Percentiles rank a stretch among this genome's conserved stretches.
Conservation (phyloP, 805 yeast species). For the Candida sakaeoensis region DNA sequence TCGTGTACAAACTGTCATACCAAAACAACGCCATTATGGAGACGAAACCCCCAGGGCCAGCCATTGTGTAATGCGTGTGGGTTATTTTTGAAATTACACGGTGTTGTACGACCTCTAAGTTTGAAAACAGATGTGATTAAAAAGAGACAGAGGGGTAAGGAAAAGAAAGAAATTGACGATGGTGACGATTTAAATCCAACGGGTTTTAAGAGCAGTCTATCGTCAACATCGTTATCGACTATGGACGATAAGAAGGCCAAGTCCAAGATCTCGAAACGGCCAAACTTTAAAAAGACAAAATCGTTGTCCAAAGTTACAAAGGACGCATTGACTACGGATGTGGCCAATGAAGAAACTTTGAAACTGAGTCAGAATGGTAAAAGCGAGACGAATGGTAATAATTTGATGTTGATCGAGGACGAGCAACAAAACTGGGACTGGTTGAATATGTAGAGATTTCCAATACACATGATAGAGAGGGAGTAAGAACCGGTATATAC, state of each 20-base stretch:
- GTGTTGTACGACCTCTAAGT: constrained; percentile 58
- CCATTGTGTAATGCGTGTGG: constrained; percentile 67
- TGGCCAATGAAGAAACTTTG: background rate
- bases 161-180: constrained; percentile 5
- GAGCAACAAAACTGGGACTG: constrained; percentile 22
- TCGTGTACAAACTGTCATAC: constrained; percentile 56
- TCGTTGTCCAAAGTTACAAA: background rate
- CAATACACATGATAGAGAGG: background rate
- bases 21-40: constrained; percentile 58
- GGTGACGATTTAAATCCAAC: constrained; percentile 8
- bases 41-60: constrained; percentile 56
- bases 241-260: constrained; percentile 3
- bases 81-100: constrained; percentile 55
- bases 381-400: background rate
- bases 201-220: background rate
- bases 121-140: constrained; percentile 56
- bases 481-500: background rate
- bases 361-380: background rate
- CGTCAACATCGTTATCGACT: background rate
- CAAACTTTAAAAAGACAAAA: constrained; percentile 2
- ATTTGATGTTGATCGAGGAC: constrained; percentile 9
- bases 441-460: constrained; percentile 23
- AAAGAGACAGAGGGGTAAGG: constrained; percentile 32
- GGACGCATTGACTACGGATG: background rate
- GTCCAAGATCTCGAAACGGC: background rate